A percentile compares a stretch with the other conserved stretches of the same genome.
Evolutionary conservation across 1,284 basidiomycete species (phyloP).

Genomic region (Tylopilus sp.): DNA sequence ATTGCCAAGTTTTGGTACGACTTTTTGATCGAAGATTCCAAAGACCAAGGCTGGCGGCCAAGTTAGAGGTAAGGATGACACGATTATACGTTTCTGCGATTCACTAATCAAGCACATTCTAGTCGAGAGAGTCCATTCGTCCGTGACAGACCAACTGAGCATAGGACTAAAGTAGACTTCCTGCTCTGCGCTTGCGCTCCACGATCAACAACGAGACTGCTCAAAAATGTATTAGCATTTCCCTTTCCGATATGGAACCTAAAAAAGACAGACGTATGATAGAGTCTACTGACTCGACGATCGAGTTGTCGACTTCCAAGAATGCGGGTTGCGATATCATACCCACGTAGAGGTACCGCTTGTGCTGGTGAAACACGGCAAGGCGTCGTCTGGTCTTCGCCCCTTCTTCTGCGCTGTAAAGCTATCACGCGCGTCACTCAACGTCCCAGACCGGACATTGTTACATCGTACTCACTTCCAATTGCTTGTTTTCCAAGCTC

Average conservation of each 20-base stretch:
- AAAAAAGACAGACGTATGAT: slow-evolving; percentile 34
- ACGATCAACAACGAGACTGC: slow-evolving; percentile 26
- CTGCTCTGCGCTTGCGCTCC: slow-evolving; percentile 16
- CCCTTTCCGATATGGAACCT: not conserved
- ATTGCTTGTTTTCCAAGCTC: slow-evolving; percentile 5
- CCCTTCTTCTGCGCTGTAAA: slow-evolving; percentile 13
- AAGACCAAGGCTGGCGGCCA: slow-evolving; percentile 52
- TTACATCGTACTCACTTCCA: slow-evolving; percentile 13
- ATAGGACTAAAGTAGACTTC: slow-evolving; percentile 4
- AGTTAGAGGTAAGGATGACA: slow-evolving; percentile 17
- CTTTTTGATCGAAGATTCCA: slow-evolving; percentile 70
- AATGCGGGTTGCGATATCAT: slow-evolving; percentile 38
- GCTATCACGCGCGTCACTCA: slow-evolving; percentile 9
- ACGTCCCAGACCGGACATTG: not conserved
- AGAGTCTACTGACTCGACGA: slow-evolving; percentile 37
- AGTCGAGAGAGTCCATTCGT: slow-evolving; percentile 16
- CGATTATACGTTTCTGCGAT: slow-evolving; percentile 4
- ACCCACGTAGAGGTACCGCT: slow-evolving; percentile 36
- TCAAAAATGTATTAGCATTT: slow-evolving; percentile 4
- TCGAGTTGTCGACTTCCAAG: slow-evolving; percentile 36
- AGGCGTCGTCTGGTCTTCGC: slow-evolving; percentile 20
- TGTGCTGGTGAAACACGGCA: slow-evolving; percentile 38
- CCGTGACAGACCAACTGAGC: not conserved
- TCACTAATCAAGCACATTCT: slow-evolving; percentile 9
- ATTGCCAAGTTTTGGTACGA: slow-evolving; percentile 82